These are phyloP conservation scores for Microstegium vimineum DNA, from an alignment of 176 grass and related monocot genomes.

Conservation along the genomic window DNA sequence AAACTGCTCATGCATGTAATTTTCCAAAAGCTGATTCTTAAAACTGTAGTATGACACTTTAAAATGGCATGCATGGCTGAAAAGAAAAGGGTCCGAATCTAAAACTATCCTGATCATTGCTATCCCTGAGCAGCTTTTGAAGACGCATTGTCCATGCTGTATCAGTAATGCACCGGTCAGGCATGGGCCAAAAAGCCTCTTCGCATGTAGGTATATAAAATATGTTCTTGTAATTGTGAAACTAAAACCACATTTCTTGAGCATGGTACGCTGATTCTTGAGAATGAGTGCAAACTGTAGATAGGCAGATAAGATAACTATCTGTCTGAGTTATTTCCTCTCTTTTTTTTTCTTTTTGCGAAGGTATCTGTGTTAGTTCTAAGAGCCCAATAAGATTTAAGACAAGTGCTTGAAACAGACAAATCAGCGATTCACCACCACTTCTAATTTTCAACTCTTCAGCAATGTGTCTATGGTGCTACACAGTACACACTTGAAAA, in stretches of 20 bases:
- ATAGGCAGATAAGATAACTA: background rate
- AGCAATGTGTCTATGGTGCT: background rate
- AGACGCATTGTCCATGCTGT: slow-evolving; percentile 23
- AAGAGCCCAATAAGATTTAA: background rate
- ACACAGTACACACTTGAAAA: background rate
- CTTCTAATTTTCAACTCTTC: background rate
- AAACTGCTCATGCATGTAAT: background rate
- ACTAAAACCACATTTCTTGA: slow-evolving; percentile 21
- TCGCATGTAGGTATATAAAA: slow-evolving; percentile 1
- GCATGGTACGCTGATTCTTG: background rate
- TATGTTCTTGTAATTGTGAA: slow-evolving; percentile 32
- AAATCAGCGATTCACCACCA: background rate
- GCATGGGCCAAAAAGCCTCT: slow-evolving; percentile 18
- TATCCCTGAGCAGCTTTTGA: slow-evolving; percentile 2
- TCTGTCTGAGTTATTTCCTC: background rate
- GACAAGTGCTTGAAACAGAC: background rate
- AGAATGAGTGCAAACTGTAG: slow-evolving; percentile 1
- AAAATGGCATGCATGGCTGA: slow-evolving; percentile 15
- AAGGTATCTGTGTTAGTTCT: background rate
- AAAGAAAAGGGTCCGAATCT: slow-evolving; percentile 3
- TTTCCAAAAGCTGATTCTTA: background rate
- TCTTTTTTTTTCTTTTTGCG: background rate
- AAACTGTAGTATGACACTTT: slow-evolving; percentile 2
- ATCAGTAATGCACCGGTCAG: slow-evolving; percentile 31
- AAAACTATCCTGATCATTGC: slow-evolving; percentile 14